These are phyloP conservation scores for Triticum dicoccoides DNA, from an alignment of 176 grass and related monocot species.

Conservation along the genomic window DNA sequence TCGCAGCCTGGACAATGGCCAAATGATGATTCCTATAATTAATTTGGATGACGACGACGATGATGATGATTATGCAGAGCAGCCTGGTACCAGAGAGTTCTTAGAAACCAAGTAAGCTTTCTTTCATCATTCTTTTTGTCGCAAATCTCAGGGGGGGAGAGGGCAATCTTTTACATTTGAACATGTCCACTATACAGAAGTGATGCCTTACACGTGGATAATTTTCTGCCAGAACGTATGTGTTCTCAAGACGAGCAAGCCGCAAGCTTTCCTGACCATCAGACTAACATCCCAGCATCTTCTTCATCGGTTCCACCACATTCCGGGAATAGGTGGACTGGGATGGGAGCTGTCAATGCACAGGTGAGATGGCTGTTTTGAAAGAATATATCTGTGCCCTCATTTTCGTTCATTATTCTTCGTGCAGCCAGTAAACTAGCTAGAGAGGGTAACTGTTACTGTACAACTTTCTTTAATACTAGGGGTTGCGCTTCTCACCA, in stretches of 20 bases:
- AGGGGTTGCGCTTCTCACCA: not conserved
- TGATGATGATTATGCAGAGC: slow-evolving; percentile 37
- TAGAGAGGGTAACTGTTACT: not conserved
- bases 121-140: not conserved
- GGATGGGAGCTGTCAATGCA: slow-evolving; percentile 33
- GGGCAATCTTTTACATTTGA: slow-evolving; percentile 21
- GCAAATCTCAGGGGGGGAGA: slow-evolving; percentile 9
- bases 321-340: slow-evolving; percentile 25
- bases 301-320: slow-evolving; percentile 11
- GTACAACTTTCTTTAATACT: not conserved
- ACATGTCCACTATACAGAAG: slow-evolving; percentile 37
- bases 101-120: slow-evolving; percentile 45
- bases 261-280: slow-evolving; percentile 26
- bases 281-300: slow-evolving; percentile 18
- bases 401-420: not conserved
- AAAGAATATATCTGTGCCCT: not conserved
- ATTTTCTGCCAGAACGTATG: slow-evolving; percentile 17
- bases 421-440: not conserved
- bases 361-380: slow-evolving; percentile 36
- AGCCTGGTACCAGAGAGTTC: slow-evolving; percentile 28
- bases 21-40: slow-evolving; percentile 38
- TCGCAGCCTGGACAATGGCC: not conserved
- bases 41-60: slow-evolving; percentile 38
- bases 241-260: slow-evolving; percentile 31
- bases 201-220: slow-evolving; percentile 19